These are phyloP conservation scores for Colletotrichum graminicola DNA, from an alignment of 2,329 filamentous ascomycete species.

Conservation along the genomic window DNA sequence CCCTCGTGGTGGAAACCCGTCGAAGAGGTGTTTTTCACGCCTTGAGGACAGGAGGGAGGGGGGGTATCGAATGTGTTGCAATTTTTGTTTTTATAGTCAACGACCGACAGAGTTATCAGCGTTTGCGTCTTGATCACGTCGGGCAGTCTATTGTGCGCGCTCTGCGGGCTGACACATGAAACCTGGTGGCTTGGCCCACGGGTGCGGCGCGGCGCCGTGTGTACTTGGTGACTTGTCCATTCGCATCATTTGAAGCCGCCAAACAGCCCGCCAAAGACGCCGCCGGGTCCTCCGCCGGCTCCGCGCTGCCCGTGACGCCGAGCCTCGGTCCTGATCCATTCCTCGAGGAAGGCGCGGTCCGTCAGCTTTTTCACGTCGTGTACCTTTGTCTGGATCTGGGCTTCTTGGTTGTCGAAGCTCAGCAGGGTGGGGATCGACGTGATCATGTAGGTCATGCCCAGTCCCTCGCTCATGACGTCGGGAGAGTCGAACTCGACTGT, in stretches of 20 bases:
- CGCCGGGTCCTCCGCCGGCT: constrained; percentile 55
- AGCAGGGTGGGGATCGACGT: constrained; percentile 69
- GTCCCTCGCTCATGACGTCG: constrained; percentile 63
- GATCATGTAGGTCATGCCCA: constrained; percentile 70
- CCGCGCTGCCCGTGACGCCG: constrained; percentile 59
- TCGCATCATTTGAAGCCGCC: constrained; percentile 46
- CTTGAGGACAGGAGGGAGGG: constrained; percentile 51
- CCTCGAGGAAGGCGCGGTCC: constrained; percentile 62
- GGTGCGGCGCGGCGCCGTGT: too few relatives aligned
- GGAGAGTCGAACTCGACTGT: constrained; percentile 69
- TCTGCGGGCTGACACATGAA: background rate
- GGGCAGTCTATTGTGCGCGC: background rate
- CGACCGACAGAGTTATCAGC: constrained; percentile 31
- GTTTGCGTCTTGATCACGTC: constrained; percentile 17
- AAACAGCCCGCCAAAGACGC: constrained; percentile 57
- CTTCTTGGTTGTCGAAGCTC: constrained; percentile 68
- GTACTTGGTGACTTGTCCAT: background rate
- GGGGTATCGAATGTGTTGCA: constrained; percentile 27
- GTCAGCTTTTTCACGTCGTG: constrained; percentile 62
- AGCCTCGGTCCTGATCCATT: constrained; percentile 67
- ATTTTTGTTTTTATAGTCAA: constrained; percentile 23
- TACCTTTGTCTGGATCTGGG: constrained; percentile 62
- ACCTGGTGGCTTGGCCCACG: background rate
- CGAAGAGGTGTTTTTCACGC: constrained; percentile 76
- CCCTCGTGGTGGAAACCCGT: constrained; percentile 77